These are phyloP conservation scores for Fusarium sp. DNA, from an alignment of 2,329 filamentous ascomycete genomes.

Conservation along the genomic window DNA sequence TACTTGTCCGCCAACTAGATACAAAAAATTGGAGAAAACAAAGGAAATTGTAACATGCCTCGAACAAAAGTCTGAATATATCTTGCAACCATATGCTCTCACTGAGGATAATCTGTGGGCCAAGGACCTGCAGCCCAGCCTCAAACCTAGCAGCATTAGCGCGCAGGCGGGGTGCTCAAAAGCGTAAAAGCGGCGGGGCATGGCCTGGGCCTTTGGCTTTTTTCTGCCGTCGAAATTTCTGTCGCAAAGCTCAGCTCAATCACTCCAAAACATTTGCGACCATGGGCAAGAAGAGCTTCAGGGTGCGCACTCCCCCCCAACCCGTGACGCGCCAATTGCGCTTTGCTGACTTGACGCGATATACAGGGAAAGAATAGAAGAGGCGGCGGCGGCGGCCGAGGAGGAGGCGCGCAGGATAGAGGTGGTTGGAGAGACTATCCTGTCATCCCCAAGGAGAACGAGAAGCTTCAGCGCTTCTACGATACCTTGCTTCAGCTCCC, in stretches of 20 bases:
- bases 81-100: not conserved
- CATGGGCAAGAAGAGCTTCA: conserved; percentile 54
- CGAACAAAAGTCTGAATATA: not conserved
- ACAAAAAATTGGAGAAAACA: not conserved
- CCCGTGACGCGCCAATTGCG: conserved; percentile 20
- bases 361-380: conserved; percentile 53
- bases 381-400: conserved; percentile 52
- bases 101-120: not conserved
- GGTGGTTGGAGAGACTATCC: conserved; percentile 53
- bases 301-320: conserved; percentile 43
- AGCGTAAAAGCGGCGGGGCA: conserved; percentile 38
- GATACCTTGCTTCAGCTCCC: conserved; percentile 80
- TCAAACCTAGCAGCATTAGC: conserved; percentile 35
- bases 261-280: conserved; percentile 42
- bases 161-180: conserved; percentile 29
- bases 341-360: conserved; percentile 30
- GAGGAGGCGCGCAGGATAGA: conserved; percentile 42
- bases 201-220: conserved; percentile 11
- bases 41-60: not conserved
- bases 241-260: conserved; percentile 38
- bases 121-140: conserved; percentile 14
- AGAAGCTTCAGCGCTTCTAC: conserved; percentile 89
- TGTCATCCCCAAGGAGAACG: conserved; percentile 78
- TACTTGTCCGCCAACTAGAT: not conserved
- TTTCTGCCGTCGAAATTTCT: conserved; percentile 42